Conservation (phyloP, 768 basidiomycete species). For the Fistulinella prunicolor region DNA sequence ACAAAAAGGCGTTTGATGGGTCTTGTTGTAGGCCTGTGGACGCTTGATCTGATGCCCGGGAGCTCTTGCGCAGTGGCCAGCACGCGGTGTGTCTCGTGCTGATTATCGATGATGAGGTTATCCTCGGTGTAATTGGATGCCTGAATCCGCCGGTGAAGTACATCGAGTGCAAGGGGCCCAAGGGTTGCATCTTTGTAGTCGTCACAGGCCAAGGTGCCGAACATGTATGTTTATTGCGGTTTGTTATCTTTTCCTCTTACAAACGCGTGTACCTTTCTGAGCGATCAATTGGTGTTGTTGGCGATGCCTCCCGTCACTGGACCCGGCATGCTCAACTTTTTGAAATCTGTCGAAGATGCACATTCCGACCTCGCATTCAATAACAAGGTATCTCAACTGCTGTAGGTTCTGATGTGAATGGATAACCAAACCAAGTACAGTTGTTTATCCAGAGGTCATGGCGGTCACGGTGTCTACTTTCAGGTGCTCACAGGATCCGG, state of each 20-base stretch:
- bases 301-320: constrained; percentile 44
- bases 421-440: constrained; percentile 97
- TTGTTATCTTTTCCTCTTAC: not conserved
- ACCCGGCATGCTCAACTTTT: constrained; percentile 55
- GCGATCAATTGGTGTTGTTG: constrained; percentile 46
- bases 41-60: constrained; percentile 87
- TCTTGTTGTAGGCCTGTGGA: constrained; percentile 71
- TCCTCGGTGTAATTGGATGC: constrained; percentile 87
- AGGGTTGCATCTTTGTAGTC: constrained; percentile 85
- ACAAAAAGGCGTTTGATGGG: not conserved
- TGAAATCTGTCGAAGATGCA: constrained; percentile 90
- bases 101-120: constrained; percentile 71
- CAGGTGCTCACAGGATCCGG: constrained; percentile 74
- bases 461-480: constrained; percentile 76
- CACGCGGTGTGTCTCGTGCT: constrained; percentile 90
- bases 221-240: constrained; percentile 43
- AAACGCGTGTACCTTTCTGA: constrained; percentile 40
- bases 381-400: constrained; percentile 60
- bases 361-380: constrained; percentile 91
- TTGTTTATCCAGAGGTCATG: constrained; percentile 81
- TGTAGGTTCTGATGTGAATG: constrained; percentile 76
- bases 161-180: constrained; percentile 50
- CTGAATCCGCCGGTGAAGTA: constrained; percentile 77
- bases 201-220: constrained; percentile 83
- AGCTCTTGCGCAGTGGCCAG: constrained; percentile 89